Evolutionary conservation across 345 rosid genomes (phyloP).

Genomic region (Syzygium aqueum): DNA sequence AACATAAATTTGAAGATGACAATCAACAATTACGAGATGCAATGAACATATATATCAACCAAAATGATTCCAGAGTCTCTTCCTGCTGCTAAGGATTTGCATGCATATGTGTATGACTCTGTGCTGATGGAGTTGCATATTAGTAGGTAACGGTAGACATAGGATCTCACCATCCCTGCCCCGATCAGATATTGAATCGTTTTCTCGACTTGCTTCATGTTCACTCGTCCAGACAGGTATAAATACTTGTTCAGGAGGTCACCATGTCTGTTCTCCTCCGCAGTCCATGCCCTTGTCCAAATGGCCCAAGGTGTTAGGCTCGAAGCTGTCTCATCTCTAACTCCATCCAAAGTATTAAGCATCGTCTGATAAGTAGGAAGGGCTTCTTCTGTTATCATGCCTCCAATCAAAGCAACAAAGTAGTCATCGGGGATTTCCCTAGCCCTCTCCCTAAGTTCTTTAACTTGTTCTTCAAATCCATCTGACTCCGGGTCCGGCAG

Average conservation of each 20-base stretch:
- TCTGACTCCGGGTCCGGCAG: conserved; percentile 70
- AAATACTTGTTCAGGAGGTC: conserved; percentile 59
- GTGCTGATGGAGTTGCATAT: background rate
- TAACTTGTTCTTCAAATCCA: conserved; percentile 76
- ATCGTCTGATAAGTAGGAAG: conserved; percentile 73
- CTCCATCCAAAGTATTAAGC: conserved; percentile 64
- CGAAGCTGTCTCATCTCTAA: conserved; percentile 69
- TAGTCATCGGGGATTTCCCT: conserved; percentile 83
- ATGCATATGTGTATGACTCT: background rate
- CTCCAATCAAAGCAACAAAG: conserved; percentile 71
- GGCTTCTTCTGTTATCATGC: conserved; percentile 78
- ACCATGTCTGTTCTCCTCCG: conserved; percentile 63
- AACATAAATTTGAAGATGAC: background rate
- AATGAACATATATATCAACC: background rate
- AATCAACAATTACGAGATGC: background rate
- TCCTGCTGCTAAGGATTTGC: background rate
- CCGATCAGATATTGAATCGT: conserved; percentile 60
- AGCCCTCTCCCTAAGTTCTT: conserved; percentile 69
- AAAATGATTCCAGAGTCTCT: background rate
- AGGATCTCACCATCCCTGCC: conserved; percentile 50
- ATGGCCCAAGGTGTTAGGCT: conserved; percentile 65
- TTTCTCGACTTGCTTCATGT: conserved; percentile 59
- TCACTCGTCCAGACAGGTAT: conserved; percentile 49
- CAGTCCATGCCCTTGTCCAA: conserved; percentile 65
- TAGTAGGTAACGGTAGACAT: background rate